These are phyloP conservation scores for Chenopodium berlandieri DNA, from an alignment of 148 eudicot species.

Conservation along the genomic window DNA sequence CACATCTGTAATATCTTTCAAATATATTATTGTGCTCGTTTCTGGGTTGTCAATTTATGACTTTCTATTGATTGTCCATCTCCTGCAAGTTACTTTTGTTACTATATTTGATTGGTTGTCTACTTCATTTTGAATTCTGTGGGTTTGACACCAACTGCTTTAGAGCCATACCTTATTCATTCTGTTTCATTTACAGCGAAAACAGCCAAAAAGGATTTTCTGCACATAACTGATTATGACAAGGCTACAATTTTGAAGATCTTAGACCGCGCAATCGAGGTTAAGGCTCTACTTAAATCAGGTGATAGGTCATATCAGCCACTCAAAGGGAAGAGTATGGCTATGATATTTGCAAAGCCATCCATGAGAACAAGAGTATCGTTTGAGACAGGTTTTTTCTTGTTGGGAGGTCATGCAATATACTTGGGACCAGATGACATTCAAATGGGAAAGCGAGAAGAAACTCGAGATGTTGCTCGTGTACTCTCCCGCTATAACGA, in stretches of 20 bases:
- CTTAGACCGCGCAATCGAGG: slow-evolving; percentile 86
- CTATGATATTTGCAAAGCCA: slow-evolving; percentile 99
- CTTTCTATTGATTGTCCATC: not conserved
- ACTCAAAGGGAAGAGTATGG: slow-evolving; percentile 89
- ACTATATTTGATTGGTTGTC: not conserved
- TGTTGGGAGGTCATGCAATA: slow-evolving; percentile 96
- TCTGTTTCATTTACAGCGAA: slow-evolving; percentile 45
- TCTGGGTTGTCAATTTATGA: not conserved
- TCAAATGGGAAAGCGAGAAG: slow-evolving; percentile 99
- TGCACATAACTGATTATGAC: slow-evolving; percentile 89
- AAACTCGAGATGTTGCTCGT: slow-evolving; percentile 98
- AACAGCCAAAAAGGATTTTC: slow-evolving; percentile 67
- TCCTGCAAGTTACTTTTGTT: not conserved
- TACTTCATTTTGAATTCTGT: not conserved
- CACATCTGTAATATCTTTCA: not conserved
- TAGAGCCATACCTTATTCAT: not conserved
- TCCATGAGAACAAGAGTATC: slow-evolving; percentile 99
- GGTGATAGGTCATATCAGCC: slow-evolving; percentile 90
- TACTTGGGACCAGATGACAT: slow-evolving; percentile 94
- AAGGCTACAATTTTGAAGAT: slow-evolving; percentile 77
- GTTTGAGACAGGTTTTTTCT: slow-evolving; percentile 90
- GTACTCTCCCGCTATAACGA: slow-evolving; percentile 91
- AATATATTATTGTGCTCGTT: not conserved
- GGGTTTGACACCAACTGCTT: slow-evolving; percentile 1
- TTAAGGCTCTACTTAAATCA: slow-evolving; percentile 75